Base-by-base conservation (phyloP, 768 basidiomycete species). In the Naganishia vishniacii region DNA sequence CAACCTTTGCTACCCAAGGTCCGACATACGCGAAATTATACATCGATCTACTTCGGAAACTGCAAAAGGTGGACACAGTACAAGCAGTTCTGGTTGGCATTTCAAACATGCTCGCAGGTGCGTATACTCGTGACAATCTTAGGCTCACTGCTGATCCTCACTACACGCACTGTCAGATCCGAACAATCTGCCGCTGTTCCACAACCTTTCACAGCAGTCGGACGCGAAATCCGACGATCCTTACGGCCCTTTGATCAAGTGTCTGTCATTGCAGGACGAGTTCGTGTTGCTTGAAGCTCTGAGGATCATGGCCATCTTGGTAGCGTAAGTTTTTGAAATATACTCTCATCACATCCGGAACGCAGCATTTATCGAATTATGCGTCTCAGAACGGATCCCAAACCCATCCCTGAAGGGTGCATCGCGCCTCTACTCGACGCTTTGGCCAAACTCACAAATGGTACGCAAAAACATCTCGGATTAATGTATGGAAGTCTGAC, bases 201-300 rank as follows among this genome's bases (percentile, higher is more conserved):
- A 76, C 59, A 29, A 60, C 18, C 67, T 75, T 11, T 16, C 41
- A 15, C 20, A 47, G 23, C 45, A 58, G 59, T 1, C 67, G 48
- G 28, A 48, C 44, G 25, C 72, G 68, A 62, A 64, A 63, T 61
- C 66, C 18, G 69, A 68, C 41, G 72, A 71, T 47, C 70, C 70
- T 0, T 73, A 73, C 62, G 67, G 32, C 28, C 32, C 45, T 32
- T 49, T 40, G 60, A 49, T 28, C 68, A 94, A 90, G 70, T 84
- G 86, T 34, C 80, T 95, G 48, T 87, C 89, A 41, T 84, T 87
- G 13, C 86, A 86, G 69, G 95, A 98, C 75, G 93, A 98, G 74
- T 97, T 95, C 69, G 86, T 90, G n/a, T 90, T 93, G 72, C 81
- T 97, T 63, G 95, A 93, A 73, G 82, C 88, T 12, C 83, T 88